Evolutionary conservation across 163 green algal genomes (phyloP).

Genomic region (Prototheca cutis): DNA sequence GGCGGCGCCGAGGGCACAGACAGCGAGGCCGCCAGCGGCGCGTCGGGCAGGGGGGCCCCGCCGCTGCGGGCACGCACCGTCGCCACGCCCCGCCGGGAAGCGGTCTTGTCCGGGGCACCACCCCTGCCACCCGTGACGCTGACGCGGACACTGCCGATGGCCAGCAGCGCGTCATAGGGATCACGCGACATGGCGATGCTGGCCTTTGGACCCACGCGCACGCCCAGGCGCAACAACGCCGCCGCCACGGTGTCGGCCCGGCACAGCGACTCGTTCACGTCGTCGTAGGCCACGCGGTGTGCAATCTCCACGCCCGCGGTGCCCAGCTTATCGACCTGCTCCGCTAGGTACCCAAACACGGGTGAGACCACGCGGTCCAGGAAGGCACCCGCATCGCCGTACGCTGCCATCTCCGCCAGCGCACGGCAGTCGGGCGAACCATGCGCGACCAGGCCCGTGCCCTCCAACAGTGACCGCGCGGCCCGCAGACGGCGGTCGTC

Average conservation of each 20-base stretch:
- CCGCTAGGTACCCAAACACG: conserved; percentile 33
- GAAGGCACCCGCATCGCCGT: conserved; percentile 45
- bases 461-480: not conserved
- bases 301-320: conserved; percentile 30
- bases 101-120: too few species aligned
- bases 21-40: too few species aligned
- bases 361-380: conserved; percentile 33
- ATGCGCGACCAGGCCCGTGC: not conserved
- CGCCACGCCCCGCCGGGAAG: too few species aligned
- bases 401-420: conserved; percentile 35
- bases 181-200: conserved; percentile 16
- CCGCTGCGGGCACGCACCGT: too few species aligned
- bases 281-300: conserved; percentile 43
- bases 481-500: not conserved
- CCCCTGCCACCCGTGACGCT: not conserved
- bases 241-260: conserved; percentile 11
- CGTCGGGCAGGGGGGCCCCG: too few species aligned
- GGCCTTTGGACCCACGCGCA: conserved; percentile 14
- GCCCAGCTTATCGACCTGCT: conserved; percentile 36
- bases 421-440: conserved; percentile 11
- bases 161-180: conserved; percentile 24
- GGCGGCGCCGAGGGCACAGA: too few species aligned
- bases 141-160: conserved; percentile 11
- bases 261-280: conserved; percentile 48
- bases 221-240: conserved; percentile 10